phyloP scores from a whole-genome alignment of 177 flowering plant species.

The Viscum album region DNA sequence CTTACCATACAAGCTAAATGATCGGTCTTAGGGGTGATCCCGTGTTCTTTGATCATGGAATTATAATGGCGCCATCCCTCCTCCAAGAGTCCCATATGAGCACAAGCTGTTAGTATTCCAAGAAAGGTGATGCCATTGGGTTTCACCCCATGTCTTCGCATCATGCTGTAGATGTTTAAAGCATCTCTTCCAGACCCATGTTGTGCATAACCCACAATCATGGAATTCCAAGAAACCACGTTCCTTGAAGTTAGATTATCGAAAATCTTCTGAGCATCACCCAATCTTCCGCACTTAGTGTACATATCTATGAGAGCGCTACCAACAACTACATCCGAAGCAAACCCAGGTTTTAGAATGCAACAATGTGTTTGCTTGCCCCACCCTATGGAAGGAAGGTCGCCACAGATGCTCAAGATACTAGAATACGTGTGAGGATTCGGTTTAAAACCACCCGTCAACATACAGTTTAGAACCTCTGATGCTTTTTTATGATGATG shows the following conservation, averaged over 20 bases:
- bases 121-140: conserved; percentile 31
- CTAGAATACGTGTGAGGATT: conserved; percentile 34
- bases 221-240: conserved; percentile 40
- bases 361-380: conserved; percentile 42
- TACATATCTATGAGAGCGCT: conserved; percentile 45
- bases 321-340: conserved; percentile 29
- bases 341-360: conserved; percentile 30
- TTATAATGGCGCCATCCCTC: conserved; percentile 28
- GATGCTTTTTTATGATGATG: conserved; percentile 23
- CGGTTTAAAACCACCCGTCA: conserved; percentile 21
- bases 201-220: conserved; percentile 41
- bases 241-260: conserved; percentile 22
- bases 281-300: conserved; percentile 39
- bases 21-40: conserved; percentile 28
- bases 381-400: conserved; percentile 34
- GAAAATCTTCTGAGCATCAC: conserved; percentile 28
- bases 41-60: conserved; percentile 29
- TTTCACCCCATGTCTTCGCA: conserved; percentile 22
- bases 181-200: conserved; percentile 45
- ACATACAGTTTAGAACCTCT: conserved; percentile 21
- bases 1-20: conserved; percentile 39
- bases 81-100: conserved; percentile 30
- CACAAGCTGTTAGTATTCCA: conserved; percentile 33
- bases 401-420: conserved; percentile 33
- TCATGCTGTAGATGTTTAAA: conserved; percentile 24